Evolutionary conservation across 2,329 filamentous ascomycete genomes (phyloP).

Genomic region (Fusarium beomiforme): DNA sequence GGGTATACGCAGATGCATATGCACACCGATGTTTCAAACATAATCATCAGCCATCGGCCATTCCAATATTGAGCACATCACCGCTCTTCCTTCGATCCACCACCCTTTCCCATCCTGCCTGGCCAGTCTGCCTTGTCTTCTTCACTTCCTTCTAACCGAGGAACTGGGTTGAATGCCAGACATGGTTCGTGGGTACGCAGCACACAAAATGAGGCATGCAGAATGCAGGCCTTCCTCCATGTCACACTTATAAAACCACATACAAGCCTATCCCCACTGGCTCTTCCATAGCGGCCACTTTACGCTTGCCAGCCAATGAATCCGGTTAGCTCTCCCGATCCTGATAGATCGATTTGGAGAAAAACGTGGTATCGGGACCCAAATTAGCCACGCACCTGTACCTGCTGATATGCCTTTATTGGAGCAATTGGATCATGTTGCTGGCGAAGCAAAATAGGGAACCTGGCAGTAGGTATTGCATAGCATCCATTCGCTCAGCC

Average conservation of each 20-base stretch:
- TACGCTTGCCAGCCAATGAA: slow-evolving; percentile 22
- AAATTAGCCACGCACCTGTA: slow-evolving; percentile 25
- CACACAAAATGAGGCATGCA: slow-evolving; percentile 18
- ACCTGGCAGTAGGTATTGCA: neutral
- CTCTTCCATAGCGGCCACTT: slow-evolving; percentile 9
- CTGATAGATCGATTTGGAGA: slow-evolving; percentile 24
- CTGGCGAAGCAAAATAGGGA: neutral
- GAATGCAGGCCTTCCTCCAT: neutral
- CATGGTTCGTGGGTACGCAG: slow-evolving; percentile 15
- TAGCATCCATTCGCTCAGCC: slow-evolving; percentile 7
- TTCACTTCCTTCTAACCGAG: slow-evolving; percentile 18
- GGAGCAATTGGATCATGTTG: slow-evolving; percentile 16
- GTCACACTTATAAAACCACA: slow-evolving; percentile 36
- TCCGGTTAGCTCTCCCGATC: slow-evolving; percentile 19
- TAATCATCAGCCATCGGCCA: slow-evolving; percentile 10
- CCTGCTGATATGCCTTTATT: slow-evolving; percentile 30
- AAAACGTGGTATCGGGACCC: slow-evolving; percentile 38
- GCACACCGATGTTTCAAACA: slow-evolving; percentile 37
- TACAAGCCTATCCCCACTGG: slow-evolving; percentile 20
- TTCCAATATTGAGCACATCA: slow-evolving; percentile 3
- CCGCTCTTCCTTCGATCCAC: slow-evolving; percentile 7
- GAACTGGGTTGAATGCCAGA: slow-evolving; percentile 5
- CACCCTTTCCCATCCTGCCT: slow-evolving; percentile 15
- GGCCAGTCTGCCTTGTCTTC: slow-evolving; percentile 16
- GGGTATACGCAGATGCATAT: slow-evolving; percentile 22